A percentile compares a stretch with the other conserved stretches of the same genome.
Evolutionary conservation across 371 early-diverging fungal genomes (phyloP).

Genomic region (Lichtheimia corymbifera): DNA sequence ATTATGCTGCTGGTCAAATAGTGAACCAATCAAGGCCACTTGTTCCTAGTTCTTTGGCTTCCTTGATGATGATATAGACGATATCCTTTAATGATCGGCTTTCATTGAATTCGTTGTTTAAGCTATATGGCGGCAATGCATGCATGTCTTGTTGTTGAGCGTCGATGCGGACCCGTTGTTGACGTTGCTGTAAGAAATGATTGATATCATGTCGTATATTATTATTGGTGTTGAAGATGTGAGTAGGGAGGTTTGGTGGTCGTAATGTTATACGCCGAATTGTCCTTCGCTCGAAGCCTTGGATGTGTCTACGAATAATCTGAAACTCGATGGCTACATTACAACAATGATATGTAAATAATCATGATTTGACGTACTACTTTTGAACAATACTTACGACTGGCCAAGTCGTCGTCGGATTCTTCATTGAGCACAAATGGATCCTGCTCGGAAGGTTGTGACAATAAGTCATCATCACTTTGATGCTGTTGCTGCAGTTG

Average conservation of each 20-base stretch:
- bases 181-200: neutral
- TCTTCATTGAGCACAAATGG: neutral
- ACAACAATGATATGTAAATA: neutral
- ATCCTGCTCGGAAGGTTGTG: too few relatives aligned
- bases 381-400: neutral
- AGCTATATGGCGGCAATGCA: neutral
- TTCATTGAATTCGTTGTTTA: neutral
- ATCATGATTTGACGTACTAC: neutral
- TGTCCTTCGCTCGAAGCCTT: too few relatives aligned
- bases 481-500: neutral
- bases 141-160: neutral
- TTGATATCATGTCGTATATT: neutral
- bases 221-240: neutral
- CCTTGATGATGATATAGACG: constrained; percentile 26
- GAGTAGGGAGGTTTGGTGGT: neutral
- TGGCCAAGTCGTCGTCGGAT: neutral
- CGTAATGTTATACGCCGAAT: neutral
- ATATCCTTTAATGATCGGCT: constrained; percentile 20
- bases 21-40: constrained; percentile 33
- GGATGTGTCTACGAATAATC: neutral
- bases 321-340: neutral
- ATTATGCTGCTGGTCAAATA: constrained; percentile 3
- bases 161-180: neutral
- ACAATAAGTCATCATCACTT: too few relatives aligned
- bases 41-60: constrained; percentile 32